These are phyloP conservation scores for Echinosophora koreensis DNA, from an alignment of 306 rosid genomes.

Conservation along the genomic window DNA sequence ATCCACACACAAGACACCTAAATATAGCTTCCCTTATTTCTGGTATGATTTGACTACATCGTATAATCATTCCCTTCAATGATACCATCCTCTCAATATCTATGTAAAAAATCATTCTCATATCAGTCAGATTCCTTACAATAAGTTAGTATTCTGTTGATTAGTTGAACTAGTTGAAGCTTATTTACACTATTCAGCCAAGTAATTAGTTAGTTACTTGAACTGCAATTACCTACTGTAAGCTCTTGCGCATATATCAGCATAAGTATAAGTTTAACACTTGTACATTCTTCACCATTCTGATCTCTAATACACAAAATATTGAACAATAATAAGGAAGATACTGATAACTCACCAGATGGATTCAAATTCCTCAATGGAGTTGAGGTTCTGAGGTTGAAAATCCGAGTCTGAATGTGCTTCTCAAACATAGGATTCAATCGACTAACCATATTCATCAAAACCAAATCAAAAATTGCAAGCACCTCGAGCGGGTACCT, in stretches of 20 bases:
- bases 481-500: constrained; percentile 97
- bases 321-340: background rate
- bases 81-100: constrained; percentile 99
- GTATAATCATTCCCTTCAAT: constrained; percentile 89
- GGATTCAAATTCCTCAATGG: constrained; percentile 96
- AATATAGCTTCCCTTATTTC: constrained; percentile 97
- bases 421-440: constrained; percentile 83
- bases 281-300: background rate
- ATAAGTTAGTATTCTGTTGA: background rate
- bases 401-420: constrained; percentile 92
- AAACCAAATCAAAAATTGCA: constrained; percentile 90
- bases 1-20: constrained; percentile 94
- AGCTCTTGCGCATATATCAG: no score
- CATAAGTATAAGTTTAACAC: background rate
- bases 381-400: constrained; percentile 76
- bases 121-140: constrained; percentile 37
- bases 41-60: constrained; percentile 87
- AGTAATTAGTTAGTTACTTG: no score
- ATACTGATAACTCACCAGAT: constrained; percentile 66
- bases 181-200: background rate
- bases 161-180: no score
- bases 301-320: no score
- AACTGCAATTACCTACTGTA: no score
- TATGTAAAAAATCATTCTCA: constrained; percentile 25
- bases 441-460: constrained; percentile 92